Base-by-base conservation (phyloP, 306 rosid genomes). In the Hylodesmum podocarpum region DNA sequence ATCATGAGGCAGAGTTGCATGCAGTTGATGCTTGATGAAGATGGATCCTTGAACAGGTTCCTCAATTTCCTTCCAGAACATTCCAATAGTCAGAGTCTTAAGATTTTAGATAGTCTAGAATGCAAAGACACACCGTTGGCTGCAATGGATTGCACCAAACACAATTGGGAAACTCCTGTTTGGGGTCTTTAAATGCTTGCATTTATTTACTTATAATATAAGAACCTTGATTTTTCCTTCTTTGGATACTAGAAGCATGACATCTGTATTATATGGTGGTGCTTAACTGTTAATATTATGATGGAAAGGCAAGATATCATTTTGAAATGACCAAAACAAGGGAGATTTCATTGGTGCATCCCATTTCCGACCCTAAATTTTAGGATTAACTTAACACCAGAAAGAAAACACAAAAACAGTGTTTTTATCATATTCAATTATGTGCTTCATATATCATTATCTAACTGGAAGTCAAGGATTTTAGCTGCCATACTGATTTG, bases 11-110 rank as follows among this genome's bases (percentile, higher is more conserved):
- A 22, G 68, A 63, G 27, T 81, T 53, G 34, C 25, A 49, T 6
- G 55, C 54, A 25, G 31, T 62, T 67, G 39, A 55, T 77, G 41
- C 49, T 54, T 61, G 64, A 67, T 44, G 59, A 55, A 41, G 54
- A 76, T 39, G 73, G 66, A 71, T 71, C 16, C 54, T 61, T n/a
- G 53, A 70, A 37, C 4, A 25, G 50, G 18, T 53, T 59, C 61
- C 53, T 31, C 6, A 6, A 31, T 65, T 73, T 27, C 70, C 31
- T 72, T 8, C 37, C 79, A 63, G 21, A 63, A 39, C 40, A 37
- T 37, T 25, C 64, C 58, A 16, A 47, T 36, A 25, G 46, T 59
- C 24, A 5, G 40, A 22, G 36, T 11, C 46, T 54, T 43, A 3
- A 58, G 8, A 24, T 36, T 47, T 13, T 69, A 44, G 22, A 16